A percentile compares a stretch with the other conserved stretches of the same genome.
Evolutionary conservation across 768 basidiomycete species (phyloP).

Genomic region (Hortiboletus campestris): DNA sequence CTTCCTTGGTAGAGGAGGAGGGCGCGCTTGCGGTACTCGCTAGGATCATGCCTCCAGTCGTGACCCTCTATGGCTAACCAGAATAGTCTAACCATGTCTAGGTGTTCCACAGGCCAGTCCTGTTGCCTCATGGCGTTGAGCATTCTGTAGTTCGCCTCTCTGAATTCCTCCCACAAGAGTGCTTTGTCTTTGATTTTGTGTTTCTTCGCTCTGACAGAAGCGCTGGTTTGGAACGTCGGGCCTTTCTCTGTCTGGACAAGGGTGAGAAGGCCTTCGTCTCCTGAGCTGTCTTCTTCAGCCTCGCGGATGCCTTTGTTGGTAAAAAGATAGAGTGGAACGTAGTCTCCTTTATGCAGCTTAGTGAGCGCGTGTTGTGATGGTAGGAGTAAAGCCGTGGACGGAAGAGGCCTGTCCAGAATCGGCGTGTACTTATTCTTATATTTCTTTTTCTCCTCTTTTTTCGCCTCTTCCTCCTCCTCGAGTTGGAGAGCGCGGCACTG

Average conservation of each 20-base stretch:
- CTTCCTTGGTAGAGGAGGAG: too few relatives aligned
- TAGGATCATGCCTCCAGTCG: too few relatives aligned
- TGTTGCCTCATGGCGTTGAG: too few relatives aligned
- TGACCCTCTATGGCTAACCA: too few relatives aligned
- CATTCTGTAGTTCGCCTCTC: not conserved
- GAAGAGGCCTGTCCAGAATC: not conserved
- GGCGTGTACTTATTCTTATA: not conserved
- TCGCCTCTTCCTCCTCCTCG: not conserved
- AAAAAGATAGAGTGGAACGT: not conserved
- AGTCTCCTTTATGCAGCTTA: not conserved
- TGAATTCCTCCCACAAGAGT: not conserved
- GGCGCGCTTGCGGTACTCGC: too few relatives aligned
- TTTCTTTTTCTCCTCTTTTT: not conserved
- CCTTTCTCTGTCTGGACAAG: not conserved
- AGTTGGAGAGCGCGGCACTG: not conserved
- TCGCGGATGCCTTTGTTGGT: not conserved
- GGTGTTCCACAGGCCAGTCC: too few relatives aligned
- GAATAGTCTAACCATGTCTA: too few relatives aligned
- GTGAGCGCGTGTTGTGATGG: not conserved
- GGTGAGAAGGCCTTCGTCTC: not conserved
- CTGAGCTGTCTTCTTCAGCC: not conserved
- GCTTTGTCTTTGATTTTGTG: not conserved
- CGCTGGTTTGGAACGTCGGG: not conserved
- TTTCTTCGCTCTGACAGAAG: not conserved
- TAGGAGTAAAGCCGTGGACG: not conserved